These are phyloP conservation scores for Plantago elongata DNA, from an alignment of 257 asterid genomes.

Conservation along the genomic window DNA sequence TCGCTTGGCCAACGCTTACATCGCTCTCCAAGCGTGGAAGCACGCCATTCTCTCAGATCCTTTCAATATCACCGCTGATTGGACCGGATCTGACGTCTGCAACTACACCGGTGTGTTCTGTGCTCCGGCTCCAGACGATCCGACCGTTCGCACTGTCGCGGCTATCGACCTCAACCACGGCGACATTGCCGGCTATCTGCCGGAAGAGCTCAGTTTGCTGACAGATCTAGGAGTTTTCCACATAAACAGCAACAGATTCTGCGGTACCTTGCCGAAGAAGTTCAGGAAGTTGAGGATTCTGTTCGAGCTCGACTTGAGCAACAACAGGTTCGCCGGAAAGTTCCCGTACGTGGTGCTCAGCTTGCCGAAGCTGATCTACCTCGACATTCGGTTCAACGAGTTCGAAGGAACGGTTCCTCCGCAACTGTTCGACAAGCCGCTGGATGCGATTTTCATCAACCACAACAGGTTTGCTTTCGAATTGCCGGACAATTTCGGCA, in stretches of 20 bases:
- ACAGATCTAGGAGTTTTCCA: constrained; percentile 81
- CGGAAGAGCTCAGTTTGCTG: constrained; percentile 75
- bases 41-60: constrained; percentile 88
- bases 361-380: constrained; percentile 48
- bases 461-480: constrained; percentile 71
- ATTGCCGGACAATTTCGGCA: constrained; percentile 81
- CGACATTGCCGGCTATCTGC: constrained; percentile 85
- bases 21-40: constrained; percentile 89
- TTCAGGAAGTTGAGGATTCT: constrained; percentile 48
- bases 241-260: constrained; percentile 74
- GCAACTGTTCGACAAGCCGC: constrained; percentile 58
- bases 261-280: constrained; percentile 61
- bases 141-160: constrained; percentile 53
- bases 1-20: constrained; percentile 62
- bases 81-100: constrained; percentile 81
- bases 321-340: constrained; percentile 83
- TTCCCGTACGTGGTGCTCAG: constrained; percentile 77
- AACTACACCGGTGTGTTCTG: constrained; percentile 65
- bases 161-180: constrained; percentile 86
- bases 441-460: constrained; percentile 81
- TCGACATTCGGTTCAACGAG: constrained; percentile 74
- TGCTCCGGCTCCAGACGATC: constrained; percentile 61
- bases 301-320: constrained; percentile 77
- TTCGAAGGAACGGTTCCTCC: constrained; percentile 82
- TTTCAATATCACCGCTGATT: constrained; percentile 42